Base-by-base conservation (phyloP, 441 rosid species). In the Arabidopsis lyrata region DNA sequence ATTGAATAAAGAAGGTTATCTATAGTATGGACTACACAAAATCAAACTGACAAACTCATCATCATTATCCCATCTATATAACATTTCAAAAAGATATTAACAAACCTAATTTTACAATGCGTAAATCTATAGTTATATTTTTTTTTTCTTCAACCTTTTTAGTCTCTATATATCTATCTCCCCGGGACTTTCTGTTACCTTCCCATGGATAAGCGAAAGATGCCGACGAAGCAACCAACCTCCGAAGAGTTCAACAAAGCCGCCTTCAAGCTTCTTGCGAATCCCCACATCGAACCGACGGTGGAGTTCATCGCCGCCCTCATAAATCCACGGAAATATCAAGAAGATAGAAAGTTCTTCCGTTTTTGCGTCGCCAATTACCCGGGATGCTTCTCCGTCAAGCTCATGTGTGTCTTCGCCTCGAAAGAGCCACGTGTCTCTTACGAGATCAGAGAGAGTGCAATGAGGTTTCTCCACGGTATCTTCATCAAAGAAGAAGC, bases 211-310 rank as follows among this genome's bases (percentile, higher is more conserved):
- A 11, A 50, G 1, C 55, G 9, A 5, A 10, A 50, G 57, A 52
- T 11, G 13, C 24, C 2, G 53, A 18, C 11, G 56, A 57, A 35
- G 3, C 6, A 57, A 57, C 29, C 29, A 5, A 16, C 29, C 44
- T 15, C 44, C 6, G 9, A 42, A 48, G 7, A 6, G 8, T 62
- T 13, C 22, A 3, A 62, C 52, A 34, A 20, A 41, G 52, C 18
- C 34, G 36, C 66, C 66, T 2, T n/a, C 9, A 63, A 16, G 55
- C 29, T 64, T 47, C 69, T 64, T 2, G 42, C 69, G 1, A 64
- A 18, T 45, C 31, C 41, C 55, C 16, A 64, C 16, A 16, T 64
- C 45, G 3, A n/a, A 1, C 69, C 32, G 2, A 2, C 42, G 18
- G 45, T 38, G 14, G 34, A 34, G 14, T 13, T 48, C 57, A 3